These are phyloP conservation scores for Neoscytalidium dimidiatum DNA, from an alignment of 2,329 filamentous ascomycete species.

Conservation along the genomic window DNA sequence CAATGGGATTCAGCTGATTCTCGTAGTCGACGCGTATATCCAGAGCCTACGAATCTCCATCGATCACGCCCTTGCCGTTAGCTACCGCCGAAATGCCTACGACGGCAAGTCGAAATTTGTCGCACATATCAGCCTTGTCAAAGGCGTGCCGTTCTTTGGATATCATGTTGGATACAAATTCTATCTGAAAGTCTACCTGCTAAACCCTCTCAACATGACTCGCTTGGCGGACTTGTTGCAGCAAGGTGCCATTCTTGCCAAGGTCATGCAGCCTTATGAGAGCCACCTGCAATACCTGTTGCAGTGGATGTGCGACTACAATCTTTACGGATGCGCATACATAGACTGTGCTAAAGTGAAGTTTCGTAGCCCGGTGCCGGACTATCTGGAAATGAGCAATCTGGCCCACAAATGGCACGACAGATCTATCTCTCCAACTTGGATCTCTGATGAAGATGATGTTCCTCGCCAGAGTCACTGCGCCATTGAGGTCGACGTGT, in stretches of 20 bases:
- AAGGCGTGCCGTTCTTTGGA: slow-evolving; percentile 93
- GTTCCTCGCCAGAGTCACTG: slow-evolving; percentile 85
- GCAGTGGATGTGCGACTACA: slow-evolving; percentile 99
- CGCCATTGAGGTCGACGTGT: slow-evolving; percentile 85
- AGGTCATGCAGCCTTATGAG: slow-evolving; percentile 86
- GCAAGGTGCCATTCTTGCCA: slow-evolving; percentile 84
- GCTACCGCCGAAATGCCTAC: slow-evolving; percentile 76
- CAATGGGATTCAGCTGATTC: slow-evolving; percentile 25
- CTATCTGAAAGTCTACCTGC: slow-evolving; percentile 92
- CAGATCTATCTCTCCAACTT: slow-evolving; percentile 62
- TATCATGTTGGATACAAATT: slow-evolving; percentile 89
- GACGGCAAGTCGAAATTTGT: slow-evolving; percentile 73
- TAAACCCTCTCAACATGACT: slow-evolving; percentile 86
- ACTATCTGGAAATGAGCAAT: slow-evolving; percentile 63
- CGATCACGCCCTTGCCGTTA: slow-evolving; percentile 84
- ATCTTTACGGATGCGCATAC: slow-evolving; percentile 90
- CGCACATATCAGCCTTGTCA: slow-evolving; percentile 86
- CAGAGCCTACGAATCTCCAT: slow-evolving; percentile 80
- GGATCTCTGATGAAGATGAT: slow-evolving; percentile 62
- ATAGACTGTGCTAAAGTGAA: slow-evolving; percentile 70
- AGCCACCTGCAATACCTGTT: slow-evolving; percentile 88
- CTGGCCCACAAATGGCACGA: slow-evolving; percentile 77
- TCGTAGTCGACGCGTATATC: slow-evolving; percentile 72
- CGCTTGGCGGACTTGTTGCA: slow-evolving; percentile 82
- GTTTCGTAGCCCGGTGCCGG: slow-evolving; percentile 77